A percentile compares a stretch with the other conserved stretches of the same genome.
Conservation (phyloP, 768 basidiomycete species). For the Boletus sensibilis region DNA sequence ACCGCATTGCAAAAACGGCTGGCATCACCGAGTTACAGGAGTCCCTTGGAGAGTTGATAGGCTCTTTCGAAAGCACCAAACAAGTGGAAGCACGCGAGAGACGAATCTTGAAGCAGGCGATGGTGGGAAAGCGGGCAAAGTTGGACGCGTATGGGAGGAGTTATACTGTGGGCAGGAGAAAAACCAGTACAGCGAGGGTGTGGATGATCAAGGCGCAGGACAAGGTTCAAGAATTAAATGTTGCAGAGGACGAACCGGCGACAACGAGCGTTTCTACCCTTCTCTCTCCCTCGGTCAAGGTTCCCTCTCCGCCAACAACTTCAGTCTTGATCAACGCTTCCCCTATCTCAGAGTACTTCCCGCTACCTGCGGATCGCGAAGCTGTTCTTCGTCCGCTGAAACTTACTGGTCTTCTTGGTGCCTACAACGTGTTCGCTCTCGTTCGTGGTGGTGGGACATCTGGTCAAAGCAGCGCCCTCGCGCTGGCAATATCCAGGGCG, state of each 20-base stretch:
- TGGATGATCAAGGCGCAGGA: slow-evolving; percentile 78
- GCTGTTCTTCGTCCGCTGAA: slow-evolving; percentile 80
- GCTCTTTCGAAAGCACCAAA: slow-evolving; percentile 66
- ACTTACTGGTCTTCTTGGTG: slow-evolving; percentile 78
- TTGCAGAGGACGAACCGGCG: neutral
- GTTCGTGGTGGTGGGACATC: slow-evolving; percentile 87
- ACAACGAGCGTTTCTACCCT: slow-evolving; percentile 14
- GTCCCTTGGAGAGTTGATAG: slow-evolving; percentile 56
- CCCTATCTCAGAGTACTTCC: slow-evolving; percentile 79
- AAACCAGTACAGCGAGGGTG: slow-evolving; percentile 86
- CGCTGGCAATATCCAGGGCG: slow-evolving; percentile 73
- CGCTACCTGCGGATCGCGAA: slow-evolving; percentile 72
- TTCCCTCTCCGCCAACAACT: slow-evolving; percentile 46
- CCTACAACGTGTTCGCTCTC: slow-evolving; percentile 75
- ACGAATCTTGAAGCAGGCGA: slow-evolving; percentile 23
- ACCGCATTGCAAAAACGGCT: slow-evolving; percentile 23
- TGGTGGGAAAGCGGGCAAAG: slow-evolving; percentile 52
- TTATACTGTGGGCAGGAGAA: slow-evolving; percentile 84
- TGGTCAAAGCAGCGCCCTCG: slow-evolving; percentile 88
- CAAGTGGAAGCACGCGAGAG: slow-evolving; percentile 43
- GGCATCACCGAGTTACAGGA: slow-evolving; percentile 50
- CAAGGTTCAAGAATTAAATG: slow-evolving; percentile 34
- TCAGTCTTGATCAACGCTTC: slow-evolving; percentile 84
- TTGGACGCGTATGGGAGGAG: slow-evolving; percentile 79
- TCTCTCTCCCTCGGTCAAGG: slow-evolving; percentile 18